Conservation (phyloP, 768 basidiomycete genomes). For the Mycena filopes region DNA sequence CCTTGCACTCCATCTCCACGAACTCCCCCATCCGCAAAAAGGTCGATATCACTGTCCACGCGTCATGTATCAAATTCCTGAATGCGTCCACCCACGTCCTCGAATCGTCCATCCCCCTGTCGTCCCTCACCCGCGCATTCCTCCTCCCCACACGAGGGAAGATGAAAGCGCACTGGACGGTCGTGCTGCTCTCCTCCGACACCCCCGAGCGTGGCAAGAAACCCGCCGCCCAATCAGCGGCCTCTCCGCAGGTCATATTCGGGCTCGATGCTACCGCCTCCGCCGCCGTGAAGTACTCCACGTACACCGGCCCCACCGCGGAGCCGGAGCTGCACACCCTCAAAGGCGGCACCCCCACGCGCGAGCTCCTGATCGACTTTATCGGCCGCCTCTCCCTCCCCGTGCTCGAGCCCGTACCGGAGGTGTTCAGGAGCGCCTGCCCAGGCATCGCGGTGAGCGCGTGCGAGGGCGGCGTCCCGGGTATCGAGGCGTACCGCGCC, state of each 20-base stretch:
- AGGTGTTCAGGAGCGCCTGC: constrained; percentile 68
- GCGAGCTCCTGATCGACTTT: constrained; percentile 61
- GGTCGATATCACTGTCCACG: constrained; percentile 70
- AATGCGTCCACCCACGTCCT: constrained; percentile 59
- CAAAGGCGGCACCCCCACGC: constrained; percentile 65
- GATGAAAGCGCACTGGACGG: constrained; percentile 76
- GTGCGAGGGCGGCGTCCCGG: constrained; percentile 60
- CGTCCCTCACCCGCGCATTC: constrained; percentile 68
- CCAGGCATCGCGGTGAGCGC: constrained; percentile 49
- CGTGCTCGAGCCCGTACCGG: constrained; percentile 58
- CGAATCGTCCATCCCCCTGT: constrained; percentile 63
- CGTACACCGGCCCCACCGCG: constrained; percentile 45
- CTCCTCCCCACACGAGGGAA: constrained; percentile 81
- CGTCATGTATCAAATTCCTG: constrained; percentile 60
- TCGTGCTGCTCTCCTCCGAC: constrained; percentile 70
- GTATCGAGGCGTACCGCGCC: constrained; percentile 75
- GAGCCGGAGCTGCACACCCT: constrained; percentile 42
- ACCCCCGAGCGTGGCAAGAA: constrained; percentile 56
- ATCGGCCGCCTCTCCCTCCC: constrained; percentile 58
- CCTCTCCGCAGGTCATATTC: constrained; percentile 70
- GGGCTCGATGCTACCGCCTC: constrained; percentile 71
- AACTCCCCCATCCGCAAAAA: constrained; percentile 83
- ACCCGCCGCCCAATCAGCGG: constrained; percentile 43
- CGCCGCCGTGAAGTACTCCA: constrained; percentile 55
- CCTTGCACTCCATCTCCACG: constrained; percentile 72